Conservation (phyloP, 371 early-diverging fungal genomes). For the Apophysomyces trapeziformis region DNA sequence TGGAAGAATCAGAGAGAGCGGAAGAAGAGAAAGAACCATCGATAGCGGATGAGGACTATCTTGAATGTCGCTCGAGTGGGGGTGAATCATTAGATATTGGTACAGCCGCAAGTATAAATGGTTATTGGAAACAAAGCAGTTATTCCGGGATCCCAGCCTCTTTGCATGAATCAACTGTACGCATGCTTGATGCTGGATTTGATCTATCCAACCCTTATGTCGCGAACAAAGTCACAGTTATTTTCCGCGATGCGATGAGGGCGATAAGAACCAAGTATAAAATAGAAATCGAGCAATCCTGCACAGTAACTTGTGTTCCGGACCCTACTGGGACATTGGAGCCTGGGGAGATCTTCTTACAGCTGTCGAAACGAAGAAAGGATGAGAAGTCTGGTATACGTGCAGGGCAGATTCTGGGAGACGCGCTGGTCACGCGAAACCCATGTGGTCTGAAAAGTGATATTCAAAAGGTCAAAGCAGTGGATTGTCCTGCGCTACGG, state of each 20-base stretch:
- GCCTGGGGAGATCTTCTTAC: constrained; percentile 23
- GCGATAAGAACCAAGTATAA: constrained; percentile 15
- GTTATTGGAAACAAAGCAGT: constrained; percentile 5
- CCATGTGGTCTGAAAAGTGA: constrained; percentile 29
- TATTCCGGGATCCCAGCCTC: constrained; percentile 18
- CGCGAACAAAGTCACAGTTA: constrained; percentile 19
- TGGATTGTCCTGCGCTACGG: constrained; percentile 19
- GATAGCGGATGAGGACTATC: neutral
- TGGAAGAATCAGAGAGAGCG: neutral
- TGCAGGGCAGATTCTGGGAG: constrained; percentile 22
- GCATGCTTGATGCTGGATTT: constrained; percentile 28
- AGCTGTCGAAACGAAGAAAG: constrained; percentile 21
- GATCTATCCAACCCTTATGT: constrained; percentile 17
- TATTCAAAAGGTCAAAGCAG: constrained; percentile 21
- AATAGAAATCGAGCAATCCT: constrained; percentile 21
- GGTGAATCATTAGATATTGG: neutral
- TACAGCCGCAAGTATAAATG: neutral
- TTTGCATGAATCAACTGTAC: constrained; percentile 16
- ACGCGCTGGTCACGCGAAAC: constrained; percentile 24
- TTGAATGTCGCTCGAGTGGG: constrained; percentile 2
- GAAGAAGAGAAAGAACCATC: neutral
- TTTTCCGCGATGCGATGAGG: constrained; percentile 14
- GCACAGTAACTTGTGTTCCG: constrained; percentile 24
- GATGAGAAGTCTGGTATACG: constrained; percentile 22
- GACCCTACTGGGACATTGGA: constrained; percentile 26